These are phyloP conservation scores for Pilobolus umbonatus DNA, from an alignment of 192 early-diverging fungal species.

Conservation along the genomic window DNA sequence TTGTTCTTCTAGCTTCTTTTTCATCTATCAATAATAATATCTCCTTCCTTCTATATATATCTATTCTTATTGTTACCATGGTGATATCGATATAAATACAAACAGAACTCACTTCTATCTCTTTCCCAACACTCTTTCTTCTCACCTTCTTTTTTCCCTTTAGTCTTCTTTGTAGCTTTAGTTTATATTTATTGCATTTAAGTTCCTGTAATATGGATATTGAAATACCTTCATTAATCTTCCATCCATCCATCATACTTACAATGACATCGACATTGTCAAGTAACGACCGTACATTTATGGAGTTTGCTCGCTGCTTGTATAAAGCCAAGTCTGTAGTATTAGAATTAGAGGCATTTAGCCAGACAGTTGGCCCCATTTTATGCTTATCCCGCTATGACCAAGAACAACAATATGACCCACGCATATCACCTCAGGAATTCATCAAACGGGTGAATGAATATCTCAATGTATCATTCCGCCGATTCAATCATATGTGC, in stretches of 20 bases:
- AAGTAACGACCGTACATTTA: constrained; percentile 9
- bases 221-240: too few species aligned
- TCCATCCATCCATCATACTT: too few species aligned
- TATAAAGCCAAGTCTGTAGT: constrained; percentile 20
- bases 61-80: too few species aligned
- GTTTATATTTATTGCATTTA: constrained; percentile 1
- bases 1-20: too few species aligned
- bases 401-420: background rate
- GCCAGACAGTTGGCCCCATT: constrained; percentile 8
- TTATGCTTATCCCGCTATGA: background rate
- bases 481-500: constrained; percentile 11
- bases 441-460: background rate
- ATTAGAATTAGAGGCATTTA: constrained; percentile 14
- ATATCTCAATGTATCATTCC: constrained; percentile 12
- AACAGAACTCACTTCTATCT: too few species aligned
- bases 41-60: too few species aligned
- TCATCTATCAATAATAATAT: too few species aligned
- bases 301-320: constrained; percentile 25
- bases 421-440: background rate
- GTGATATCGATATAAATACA: too few species aligned
- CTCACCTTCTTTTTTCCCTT: too few species aligned
- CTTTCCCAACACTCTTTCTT: too few species aligned
- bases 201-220: too few species aligned
- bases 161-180: background rate
- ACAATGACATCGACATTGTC: constrained; percentile 13